phyloP scores from a whole-genome alignment of 768 basidiomycete species.

The Trametes cingulata region DNA sequence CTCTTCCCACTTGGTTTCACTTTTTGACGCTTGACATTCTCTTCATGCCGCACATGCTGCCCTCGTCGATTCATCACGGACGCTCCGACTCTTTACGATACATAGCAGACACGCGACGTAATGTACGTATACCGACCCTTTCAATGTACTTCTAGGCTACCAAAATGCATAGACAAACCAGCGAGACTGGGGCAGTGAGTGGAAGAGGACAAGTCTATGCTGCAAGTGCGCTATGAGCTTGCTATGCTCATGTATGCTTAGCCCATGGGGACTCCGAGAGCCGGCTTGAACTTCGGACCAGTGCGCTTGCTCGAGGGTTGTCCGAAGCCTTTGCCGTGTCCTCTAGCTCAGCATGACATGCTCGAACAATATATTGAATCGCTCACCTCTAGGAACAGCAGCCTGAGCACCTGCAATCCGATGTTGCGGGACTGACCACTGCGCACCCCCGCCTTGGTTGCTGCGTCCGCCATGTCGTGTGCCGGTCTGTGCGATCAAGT shows the following conservation, averaged over 20 bases:
- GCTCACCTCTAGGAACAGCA: not conserved
- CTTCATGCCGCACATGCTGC: constrained; percentile 10
- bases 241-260: not conserved
- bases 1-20: not conserved
- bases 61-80: constrained; percentile 9
- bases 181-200: no score
- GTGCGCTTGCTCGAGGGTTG: constrained; percentile 1
- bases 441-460: not conserved
- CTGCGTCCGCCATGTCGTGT: constrained; percentile 21
- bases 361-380: no score
- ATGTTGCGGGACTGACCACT: constrained; percentile 18
- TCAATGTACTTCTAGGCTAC: constrained; percentile 11
- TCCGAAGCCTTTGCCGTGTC: not conserved
- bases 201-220: no score
- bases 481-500: constrained; percentile 44
- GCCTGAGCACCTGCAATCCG: not conserved
- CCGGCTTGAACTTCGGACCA: constrained; percentile 21
- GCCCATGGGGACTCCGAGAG: constrained; percentile 5
- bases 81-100: constrained; percentile 7
- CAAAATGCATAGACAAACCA: constrained; percentile 9
- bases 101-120: constrained; percentile 9
- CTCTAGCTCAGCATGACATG: not conserved
- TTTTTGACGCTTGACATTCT: constrained; percentile 6
- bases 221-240: no score
- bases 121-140: constrained; percentile 20